Evolutionary conservation across 2,329 filamentous ascomycete species (phyloP), one percentile per base, ranked within the genome.

Genomic region (Aspergillus udagawae): DNA sequence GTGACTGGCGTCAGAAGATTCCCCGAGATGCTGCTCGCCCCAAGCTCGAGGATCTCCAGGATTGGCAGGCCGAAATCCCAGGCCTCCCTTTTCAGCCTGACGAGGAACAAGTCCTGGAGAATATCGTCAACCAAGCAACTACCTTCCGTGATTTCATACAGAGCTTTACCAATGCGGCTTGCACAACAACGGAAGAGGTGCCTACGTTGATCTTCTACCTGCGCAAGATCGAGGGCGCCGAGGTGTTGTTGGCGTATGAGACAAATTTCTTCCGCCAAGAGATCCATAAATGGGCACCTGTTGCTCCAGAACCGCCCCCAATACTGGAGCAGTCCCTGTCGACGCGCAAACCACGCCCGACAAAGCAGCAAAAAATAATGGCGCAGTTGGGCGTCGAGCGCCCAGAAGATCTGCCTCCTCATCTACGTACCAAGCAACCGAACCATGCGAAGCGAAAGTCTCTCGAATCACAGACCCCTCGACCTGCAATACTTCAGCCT

Each of bases 251-350:
- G 2, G 85, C 92, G 0, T 89, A 88, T 56, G 94, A 99, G 77
- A 97, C 93, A n/a, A 99, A 99, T 70, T 96, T 95, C 74, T 93
- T 99, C 78, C 87, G 93, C 25, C 92, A 96, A 71, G 92, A 97
- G 70, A 81, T 99, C 56, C 94, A 99, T 75, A 95, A 91, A 70
- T 96, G 91, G 89, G 91, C 88, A 42, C 92, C 92, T 2, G 91
- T 97, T 27, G 92, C 94, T 1, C 89, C 91, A 0, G 83, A 91
- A 14, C 81, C 94, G 12, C 94, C 94, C 3, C 92, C 92, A 23
- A 87, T 95, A 41, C 82, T 96, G 9, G 89, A 96, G 60, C 84
- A 88, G 17, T 97, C 93, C 0, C 84, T 92, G 61, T 97, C 92
- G 51, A 99, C 94, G 4, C 85, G 94, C 57, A 99, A 99, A 75